A percentile compares a stretch with the other conserved stretches of the same genome.
phyloP scores from a whole-genome alignment of 176 grass and related monocot genomes.

The Cenchrus americanus region DNA sequence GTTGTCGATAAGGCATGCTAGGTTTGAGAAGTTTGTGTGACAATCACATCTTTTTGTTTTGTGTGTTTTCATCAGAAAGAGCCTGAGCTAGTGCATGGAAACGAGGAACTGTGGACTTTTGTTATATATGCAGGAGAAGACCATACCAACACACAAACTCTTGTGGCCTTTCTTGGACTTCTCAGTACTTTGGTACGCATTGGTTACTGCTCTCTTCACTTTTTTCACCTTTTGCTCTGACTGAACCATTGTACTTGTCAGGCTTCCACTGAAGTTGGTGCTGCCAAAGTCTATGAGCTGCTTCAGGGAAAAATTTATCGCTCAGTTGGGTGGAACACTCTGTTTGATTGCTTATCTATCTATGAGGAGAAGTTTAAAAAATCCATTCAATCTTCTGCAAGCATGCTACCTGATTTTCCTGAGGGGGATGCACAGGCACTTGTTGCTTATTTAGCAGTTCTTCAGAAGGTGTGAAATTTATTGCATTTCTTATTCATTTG shows the following conservation, averaged over 20 bases:
- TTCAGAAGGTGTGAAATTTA: conserved; percentile 74
- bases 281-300: conserved; percentile 82
- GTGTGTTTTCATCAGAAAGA: conserved; percentile 73
- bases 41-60: conserved; percentile 24
- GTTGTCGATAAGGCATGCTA: conserved; percentile 7
- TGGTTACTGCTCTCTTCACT: conserved; percentile 33
- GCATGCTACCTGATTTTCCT: conserved; percentile 80
- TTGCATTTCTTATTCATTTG: conserved; percentile 13
- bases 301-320: conserved; percentile 88
- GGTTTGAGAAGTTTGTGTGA: conserved; percentile 24
- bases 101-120: conserved; percentile 92
- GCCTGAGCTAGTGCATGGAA: conserved; percentile 87
- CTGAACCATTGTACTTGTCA: conserved; percentile 48
- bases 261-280: conserved; percentile 88
- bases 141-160: conserved; percentile 87
- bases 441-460: conserved; percentile 86
- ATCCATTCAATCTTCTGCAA: conserved; percentile 78
- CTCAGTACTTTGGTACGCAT: conserved; percentile 83
- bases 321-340: conserved; percentile 90
- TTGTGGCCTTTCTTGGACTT: conserved; percentile 90
- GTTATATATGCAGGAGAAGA: conserved; percentile 88
- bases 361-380: conserved; percentile 95
- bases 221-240: conserved; percentile 30
- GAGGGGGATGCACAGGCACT: conserved; percentile 94
- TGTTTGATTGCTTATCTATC: conserved; percentile 96